Evolutionary conservation across 148 eudicot genomes (phyloP).

Genomic region (Nyssa sinensis): DNA sequence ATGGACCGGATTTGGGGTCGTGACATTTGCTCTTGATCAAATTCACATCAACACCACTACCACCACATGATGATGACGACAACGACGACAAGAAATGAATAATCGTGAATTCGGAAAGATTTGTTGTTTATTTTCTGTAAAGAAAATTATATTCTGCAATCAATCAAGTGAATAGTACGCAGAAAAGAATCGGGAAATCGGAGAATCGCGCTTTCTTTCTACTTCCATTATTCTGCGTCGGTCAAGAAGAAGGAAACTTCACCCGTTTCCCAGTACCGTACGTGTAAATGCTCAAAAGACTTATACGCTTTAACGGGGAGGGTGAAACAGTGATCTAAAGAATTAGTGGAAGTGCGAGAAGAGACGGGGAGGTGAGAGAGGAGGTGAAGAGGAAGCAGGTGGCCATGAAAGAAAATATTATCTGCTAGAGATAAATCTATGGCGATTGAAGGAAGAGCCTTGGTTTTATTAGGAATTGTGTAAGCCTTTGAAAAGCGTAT

Average conservation of each 20-base stretch:
- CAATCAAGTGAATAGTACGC: neutral
- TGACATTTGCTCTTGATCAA: no score
- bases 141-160: neutral
- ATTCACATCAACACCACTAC: no score
- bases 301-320: conserved; percentile 46
- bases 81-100: no score
- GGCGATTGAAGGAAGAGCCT: conserved; percentile 23
- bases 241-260: no score
- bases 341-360: conserved; percentile 61
- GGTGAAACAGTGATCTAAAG: conserved; percentile 55
- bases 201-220: no score
- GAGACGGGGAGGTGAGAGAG: conserved; percentile 53
- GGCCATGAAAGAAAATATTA: conserved; percentile 81
- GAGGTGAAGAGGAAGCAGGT: conserved; percentile 69
- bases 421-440: conserved; percentile 75
- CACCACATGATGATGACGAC: no score
- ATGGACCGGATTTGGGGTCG: no score
- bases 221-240: no score
- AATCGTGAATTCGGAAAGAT: neutral
- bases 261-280: no score
- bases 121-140: neutral
- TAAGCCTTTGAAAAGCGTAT: no score
- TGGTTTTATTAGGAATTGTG: neutral
- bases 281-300: no score
- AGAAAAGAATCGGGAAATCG: no score